phyloP scores from a whole-genome alignment of 1,284 basidiomycete species.

The Ceratobasidium sp. region DNA sequence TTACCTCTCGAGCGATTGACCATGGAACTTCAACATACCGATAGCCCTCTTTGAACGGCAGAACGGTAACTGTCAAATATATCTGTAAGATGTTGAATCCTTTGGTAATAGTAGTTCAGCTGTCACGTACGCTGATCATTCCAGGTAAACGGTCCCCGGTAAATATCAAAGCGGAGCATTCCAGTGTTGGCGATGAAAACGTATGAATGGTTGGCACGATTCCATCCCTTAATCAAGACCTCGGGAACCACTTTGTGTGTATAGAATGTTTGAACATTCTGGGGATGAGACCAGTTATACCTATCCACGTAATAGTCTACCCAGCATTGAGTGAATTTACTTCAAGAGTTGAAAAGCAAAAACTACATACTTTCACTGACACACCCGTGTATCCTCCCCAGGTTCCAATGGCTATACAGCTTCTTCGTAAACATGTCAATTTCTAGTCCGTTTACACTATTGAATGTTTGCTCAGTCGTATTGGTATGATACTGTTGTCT shows the following conservation, averaged over 20 bases:
- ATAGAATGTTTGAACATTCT: constrained; percentile 30
- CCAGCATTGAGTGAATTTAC: neutral
- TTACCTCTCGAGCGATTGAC: constrained; percentile 33
- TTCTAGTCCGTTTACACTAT: constrained; percentile 1
- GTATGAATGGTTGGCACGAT: constrained; percentile 1
- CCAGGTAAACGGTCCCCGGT: constrained; percentile 35
- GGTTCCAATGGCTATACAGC: constrained; percentile 7
- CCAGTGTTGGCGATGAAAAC: constrained; percentile 31
- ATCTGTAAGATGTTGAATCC: neutral
- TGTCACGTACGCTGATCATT: constrained; percentile 35
- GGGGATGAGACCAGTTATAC: constrained; percentile 13
- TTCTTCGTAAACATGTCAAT: constrained; percentile 27
- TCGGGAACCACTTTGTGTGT: constrained; percentile 30
- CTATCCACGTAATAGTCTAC: constrained; percentile 27
- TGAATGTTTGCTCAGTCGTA: constrained; percentile 31
- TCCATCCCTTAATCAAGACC: constrained; percentile 16
- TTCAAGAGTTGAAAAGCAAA: neutral
- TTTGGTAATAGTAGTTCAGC: neutral
- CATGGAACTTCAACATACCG: constrained; percentile 27
- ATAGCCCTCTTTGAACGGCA: constrained; percentile 34
- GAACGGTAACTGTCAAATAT: constrained; percentile 17
- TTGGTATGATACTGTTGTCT: constrained; percentile 26
- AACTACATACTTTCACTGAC: constrained; percentile 7
- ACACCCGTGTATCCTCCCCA: constrained; percentile 23
- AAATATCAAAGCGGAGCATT: constrained; percentile 38